Evolutionary conservation across 768 basidiomycete species (phyloP).

Genomic region (Lentinula aciculospora): DNA sequence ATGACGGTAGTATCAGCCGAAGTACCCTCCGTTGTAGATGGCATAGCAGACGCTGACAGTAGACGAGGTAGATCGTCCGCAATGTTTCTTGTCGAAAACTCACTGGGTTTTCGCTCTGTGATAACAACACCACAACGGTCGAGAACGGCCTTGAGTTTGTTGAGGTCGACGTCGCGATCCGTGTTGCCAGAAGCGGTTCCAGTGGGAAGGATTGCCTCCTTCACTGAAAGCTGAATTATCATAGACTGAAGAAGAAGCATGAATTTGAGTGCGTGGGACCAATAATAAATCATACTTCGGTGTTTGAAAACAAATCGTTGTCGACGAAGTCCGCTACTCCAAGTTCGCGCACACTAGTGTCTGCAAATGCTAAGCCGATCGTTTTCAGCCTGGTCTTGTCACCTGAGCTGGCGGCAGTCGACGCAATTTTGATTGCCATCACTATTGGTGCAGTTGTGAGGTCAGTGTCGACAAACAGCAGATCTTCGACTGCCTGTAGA

Average conservation of each 20-base stretch:
- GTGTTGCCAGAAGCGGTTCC: slow-evolving; percentile 69
- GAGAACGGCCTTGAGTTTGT: slow-evolving; percentile 79
- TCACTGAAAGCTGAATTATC: slow-evolving; percentile 94
- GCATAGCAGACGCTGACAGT: slow-evolving; percentile 38
- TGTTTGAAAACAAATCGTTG: slow-evolving; percentile 93
- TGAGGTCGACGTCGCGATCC: slow-evolving; percentile 82
- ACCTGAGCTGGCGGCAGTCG: slow-evolving; percentile 34
- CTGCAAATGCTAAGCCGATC: slow-evolving; percentile 88
- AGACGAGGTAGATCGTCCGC: slow-evolving; percentile 75
- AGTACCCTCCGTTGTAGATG: slow-evolving; percentile 20
- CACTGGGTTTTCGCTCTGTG: slow-evolving; percentile 87
- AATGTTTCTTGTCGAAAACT: slow-evolving; percentile 77
- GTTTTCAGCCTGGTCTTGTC: slow-evolving; percentile 60
- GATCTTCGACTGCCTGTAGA: slow-evolving; percentile 68
- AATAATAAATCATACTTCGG: slow-evolving; percentile 55
- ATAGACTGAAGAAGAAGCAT: slow-evolving; percentile 61
- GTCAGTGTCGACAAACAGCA: slow-evolving; percentile 80
- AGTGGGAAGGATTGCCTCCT: slow-evolving; percentile 83
- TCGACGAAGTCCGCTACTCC: slow-evolving; percentile 92
- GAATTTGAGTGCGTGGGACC: neutral
- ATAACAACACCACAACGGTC: slow-evolving; percentile 89
- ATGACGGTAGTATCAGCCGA: slow-evolving; percentile 45
- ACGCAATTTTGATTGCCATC: slow-evolving; percentile 78
- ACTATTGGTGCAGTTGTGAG: slow-evolving; percentile 82
- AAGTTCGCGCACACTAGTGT: slow-evolving; percentile 78